Evolutionary conservation across 1,284 basidiomycete genomes (phyloP).

Genomic region (Amylostereum chailletii): DNA sequence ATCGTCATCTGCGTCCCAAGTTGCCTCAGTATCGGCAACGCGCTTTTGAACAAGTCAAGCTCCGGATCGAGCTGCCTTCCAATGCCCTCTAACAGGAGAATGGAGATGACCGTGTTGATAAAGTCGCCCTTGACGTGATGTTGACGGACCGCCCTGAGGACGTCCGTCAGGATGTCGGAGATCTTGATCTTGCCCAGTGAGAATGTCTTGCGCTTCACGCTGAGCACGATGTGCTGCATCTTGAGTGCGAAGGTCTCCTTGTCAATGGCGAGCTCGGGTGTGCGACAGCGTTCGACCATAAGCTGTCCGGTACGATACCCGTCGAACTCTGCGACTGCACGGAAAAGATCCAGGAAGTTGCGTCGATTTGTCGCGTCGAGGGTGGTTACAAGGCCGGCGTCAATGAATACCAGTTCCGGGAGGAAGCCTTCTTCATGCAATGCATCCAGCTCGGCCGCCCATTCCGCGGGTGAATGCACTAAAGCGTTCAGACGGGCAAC

Average conservation of each 20-base stretch:
- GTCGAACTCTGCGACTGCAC: conserved; percentile 93
- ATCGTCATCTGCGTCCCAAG: conserved; percentile 84
- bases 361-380: conserved; percentile 74
- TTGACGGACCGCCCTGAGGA: conserved; percentile 78
- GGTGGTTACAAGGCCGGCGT: conserved; percentile 90
- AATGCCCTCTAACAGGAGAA: conserved; percentile 92
- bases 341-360: conserved; percentile 97
- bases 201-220: conserved; percentile 95
- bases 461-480: conserved; percentile 49
- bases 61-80: conserved; percentile 89
- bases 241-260: conserved; percentile 93
- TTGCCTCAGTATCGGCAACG: conserved; percentile 84
- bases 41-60: conserved; percentile 90
- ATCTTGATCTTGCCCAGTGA: conserved; percentile 94
- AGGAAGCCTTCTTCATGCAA: conserved; percentile 74
- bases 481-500: conserved; percentile 62
- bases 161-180: conserved; percentile 85
- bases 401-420: conserved; percentile 94
- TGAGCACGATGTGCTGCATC: conserved; percentile 93
- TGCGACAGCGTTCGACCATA: conserved; percentile 94
- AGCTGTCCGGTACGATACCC: conserved; percentile 91
- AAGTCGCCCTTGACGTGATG: conserved; percentile 99
- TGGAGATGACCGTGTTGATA: conserved; percentile 94
- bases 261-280: conserved; percentile 86
- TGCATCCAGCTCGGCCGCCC: conserved; percentile 62